Conservation (phyloP, 495 filamentous ascomycete genomes). For the Hypomontagnella monticulosa region DNA sequence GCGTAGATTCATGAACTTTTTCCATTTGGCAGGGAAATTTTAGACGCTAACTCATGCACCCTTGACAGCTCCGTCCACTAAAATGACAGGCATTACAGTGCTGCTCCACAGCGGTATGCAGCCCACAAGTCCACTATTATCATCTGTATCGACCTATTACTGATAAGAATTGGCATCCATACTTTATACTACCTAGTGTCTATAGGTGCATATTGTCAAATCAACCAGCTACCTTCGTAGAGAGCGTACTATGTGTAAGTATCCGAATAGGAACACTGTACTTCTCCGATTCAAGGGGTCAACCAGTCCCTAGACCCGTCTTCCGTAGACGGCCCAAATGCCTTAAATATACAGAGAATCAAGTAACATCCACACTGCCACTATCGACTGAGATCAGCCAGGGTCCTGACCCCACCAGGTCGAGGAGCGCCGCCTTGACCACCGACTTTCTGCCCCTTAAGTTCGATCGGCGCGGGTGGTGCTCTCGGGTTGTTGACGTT, state of each 20-base stretch:
- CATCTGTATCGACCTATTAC: background rate
- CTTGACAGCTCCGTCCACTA: slow-evolving; percentile 25
- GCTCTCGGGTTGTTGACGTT: slow-evolving; percentile 60
- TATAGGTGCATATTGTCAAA: no score
- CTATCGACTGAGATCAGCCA: slow-evolving; percentile 49
- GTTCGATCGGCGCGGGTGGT: slow-evolving; percentile 24
- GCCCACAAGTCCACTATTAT: no score
- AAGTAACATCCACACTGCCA: background rate
- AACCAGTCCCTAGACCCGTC: no score
- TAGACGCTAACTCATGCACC: slow-evolving; percentile 19
- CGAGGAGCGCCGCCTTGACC: slow-evolving; percentile 41
- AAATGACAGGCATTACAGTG: slow-evolving; percentile 22
- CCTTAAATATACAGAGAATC: no score
- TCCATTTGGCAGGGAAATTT: slow-evolving; percentile 16
- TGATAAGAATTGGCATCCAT: background rate
- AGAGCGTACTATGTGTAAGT: no score
- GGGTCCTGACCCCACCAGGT: slow-evolving; percentile 52
- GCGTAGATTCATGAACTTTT: slow-evolving; percentile 14
- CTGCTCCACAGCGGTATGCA: slow-evolving; percentile 5
- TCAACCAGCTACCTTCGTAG: no score
- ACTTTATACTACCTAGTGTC: no score
- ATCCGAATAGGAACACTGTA: no score
- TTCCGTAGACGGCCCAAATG: no score
- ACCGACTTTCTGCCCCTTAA: slow-evolving; percentile 30
- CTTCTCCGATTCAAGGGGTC: no score